Evolutionary conservation across 2,329 filamentous ascomycete species (phyloP).

Genomic region (Hymenoscyphus infarciens): DNA sequence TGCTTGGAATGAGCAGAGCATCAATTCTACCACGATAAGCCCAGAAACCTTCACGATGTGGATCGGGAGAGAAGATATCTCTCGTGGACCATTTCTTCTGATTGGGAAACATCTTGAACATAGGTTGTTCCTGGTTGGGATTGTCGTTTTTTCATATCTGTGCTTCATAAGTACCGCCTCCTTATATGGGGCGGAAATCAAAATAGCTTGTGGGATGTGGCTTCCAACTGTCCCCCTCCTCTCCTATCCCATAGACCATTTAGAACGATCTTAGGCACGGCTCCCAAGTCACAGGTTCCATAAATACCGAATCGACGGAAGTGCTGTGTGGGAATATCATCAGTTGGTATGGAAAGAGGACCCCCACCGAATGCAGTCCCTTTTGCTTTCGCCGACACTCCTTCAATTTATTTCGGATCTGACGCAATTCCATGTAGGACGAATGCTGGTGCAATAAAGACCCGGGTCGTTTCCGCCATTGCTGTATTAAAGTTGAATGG

Average conservation of each 20-base stretch:
- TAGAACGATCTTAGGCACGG: background rate
- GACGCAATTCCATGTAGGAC: slow-evolving; percentile 4
- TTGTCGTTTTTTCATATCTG: slow-evolving; percentile 22
- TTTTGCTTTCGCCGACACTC: background rate
- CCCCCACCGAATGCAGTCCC: slow-evolving; percentile 6
- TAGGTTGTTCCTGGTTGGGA: slow-evolving; percentile 24
- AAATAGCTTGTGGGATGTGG: slow-evolving; percentile 4
- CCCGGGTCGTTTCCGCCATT: background rate
- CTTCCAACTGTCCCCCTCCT: slow-evolving; percentile 11
- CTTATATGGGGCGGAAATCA: slow-evolving; percentile 1
- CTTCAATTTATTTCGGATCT: slow-evolving; percentile 1
- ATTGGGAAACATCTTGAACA: slow-evolving; percentile 38
- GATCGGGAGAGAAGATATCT: slow-evolving; percentile 39
- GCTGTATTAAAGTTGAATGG: background rate
- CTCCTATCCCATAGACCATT: background rate
- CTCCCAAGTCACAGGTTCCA: slow-evolving; percentile 6
- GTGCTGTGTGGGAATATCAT: slow-evolving; percentile 9
- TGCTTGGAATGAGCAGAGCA: slow-evolving; percentile 42
- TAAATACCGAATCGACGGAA: slow-evolving; percentile 3
- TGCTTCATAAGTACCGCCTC: slow-evolving; percentile 27
- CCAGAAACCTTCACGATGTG: slow-evolving; percentile 36
- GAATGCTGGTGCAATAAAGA: slow-evolving; percentile 3
- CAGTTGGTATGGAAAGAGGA: slow-evolving; percentile 8
- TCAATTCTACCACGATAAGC: slow-evolving; percentile 38
- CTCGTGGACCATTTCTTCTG: slow-evolving; percentile 36